Percentiles rank a stretch among this genome's conserved stretches.
phyloP scores from a whole-genome alignment of 208 protist genomes.

The Acanthamoeba lenticulata region DNA sequence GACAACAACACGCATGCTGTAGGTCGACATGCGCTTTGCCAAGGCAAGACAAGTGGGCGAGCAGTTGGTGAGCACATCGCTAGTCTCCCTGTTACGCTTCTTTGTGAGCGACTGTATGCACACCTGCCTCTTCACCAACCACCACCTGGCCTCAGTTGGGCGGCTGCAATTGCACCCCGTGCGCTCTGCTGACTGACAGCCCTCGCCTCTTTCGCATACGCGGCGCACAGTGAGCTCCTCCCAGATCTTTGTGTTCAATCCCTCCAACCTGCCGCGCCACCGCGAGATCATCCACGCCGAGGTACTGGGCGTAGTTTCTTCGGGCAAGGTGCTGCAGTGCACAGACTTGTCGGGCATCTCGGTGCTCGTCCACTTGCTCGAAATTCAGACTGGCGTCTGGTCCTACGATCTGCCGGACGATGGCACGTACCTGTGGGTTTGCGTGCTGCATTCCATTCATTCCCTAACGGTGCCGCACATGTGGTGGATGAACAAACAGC shows the following conservation, averaged over 20 bases:
- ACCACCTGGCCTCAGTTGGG: too few species aligned
- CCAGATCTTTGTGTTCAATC: conserved; percentile 39
- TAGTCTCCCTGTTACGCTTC: neutral
- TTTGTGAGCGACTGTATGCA: neutral
- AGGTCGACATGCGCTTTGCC: conserved; percentile 37
- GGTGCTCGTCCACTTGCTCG: neutral
- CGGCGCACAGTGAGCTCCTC: too few species aligned
- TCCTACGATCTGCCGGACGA: neutral
- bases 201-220: too few species aligned
- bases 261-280: neutral
- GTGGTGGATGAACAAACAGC: neutral
- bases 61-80: neutral
- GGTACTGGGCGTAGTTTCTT: too few species aligned
- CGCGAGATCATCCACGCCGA: neutral
- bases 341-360: neutral
- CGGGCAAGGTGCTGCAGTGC: too few species aligned
- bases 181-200: neutral
- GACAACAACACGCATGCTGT: too few species aligned
- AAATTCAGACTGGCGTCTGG: neutral
- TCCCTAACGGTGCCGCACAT: neutral
- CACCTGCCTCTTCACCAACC: neutral
- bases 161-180: neutral
- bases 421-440: too few species aligned
- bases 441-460: too few species aligned
- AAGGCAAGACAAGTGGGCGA: conserved; percentile 46